A percentile compares a stretch with the other conserved stretches of the same genome.
phyloP scores from a whole-genome alignment of 768 basidiomycete genomes.

The Boletus vermiculosoides region DNA sequence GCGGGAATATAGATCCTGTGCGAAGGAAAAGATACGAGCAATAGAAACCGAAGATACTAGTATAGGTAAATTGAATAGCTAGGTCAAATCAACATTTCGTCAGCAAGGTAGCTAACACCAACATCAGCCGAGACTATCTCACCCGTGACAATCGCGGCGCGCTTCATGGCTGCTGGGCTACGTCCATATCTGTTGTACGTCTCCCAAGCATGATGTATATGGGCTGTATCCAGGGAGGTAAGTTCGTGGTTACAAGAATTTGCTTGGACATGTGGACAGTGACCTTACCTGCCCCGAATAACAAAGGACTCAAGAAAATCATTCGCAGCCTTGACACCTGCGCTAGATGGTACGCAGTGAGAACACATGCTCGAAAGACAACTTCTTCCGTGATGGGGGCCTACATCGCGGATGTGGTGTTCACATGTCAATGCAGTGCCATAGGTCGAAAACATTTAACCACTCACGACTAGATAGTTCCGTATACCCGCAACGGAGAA shows the following conservation, averaged over 20 bases:
- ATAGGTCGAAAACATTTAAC: neutral
- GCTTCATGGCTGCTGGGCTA: constrained; percentile 58
- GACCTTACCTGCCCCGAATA: constrained; percentile 80
- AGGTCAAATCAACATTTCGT: constrained; percentile 6
- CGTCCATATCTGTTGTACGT: constrained; percentile 73
- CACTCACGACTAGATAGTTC: constrained; percentile 59
- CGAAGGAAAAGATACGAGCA: constrained; percentile 83
- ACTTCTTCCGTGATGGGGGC: constrained; percentile 92
- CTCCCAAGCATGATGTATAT: constrained; percentile 91
- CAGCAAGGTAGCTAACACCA: constrained; percentile 10
- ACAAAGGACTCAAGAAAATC: constrained; percentile 79
- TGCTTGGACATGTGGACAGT: neutral
- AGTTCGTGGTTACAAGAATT: constrained; percentile 2
- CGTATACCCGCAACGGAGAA: constrained; percentile 59
- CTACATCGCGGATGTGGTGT: constrained; percentile 37
- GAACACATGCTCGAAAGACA: constrained; percentile 83
- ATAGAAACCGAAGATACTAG: constrained; percentile 89
- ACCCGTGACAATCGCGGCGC: constrained; percentile 59
- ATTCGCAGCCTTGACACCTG: constrained; percentile 54
- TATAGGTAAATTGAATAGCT: constrained; percentile 91
- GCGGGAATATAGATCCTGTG: constrained; percentile 77
- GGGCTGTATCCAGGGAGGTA: constrained; percentile 51
- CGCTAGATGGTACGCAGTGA: constrained; percentile 69
- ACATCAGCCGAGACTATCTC: constrained; percentile 19
- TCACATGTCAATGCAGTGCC: neutral